phyloP scores from a whole-genome alignment of 2,329 filamentous ascomycete genomes.

The Decorospora gaudefroyi region DNA sequence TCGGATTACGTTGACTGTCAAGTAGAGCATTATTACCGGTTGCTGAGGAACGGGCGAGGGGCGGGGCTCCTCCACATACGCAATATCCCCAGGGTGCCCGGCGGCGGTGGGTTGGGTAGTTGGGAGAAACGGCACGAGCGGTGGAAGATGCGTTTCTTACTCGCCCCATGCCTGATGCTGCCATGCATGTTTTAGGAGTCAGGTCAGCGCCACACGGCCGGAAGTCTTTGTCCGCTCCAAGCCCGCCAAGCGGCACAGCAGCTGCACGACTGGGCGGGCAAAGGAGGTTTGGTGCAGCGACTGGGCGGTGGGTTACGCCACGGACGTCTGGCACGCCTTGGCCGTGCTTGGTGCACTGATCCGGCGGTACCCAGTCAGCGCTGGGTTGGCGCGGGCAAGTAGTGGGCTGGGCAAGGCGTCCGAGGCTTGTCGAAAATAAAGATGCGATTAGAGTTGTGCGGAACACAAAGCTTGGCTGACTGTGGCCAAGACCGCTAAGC shows the following conservation, averaged over 20 bases:
- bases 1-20: conserved; percentile 41
- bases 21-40: conserved; percentile 36
- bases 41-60: conserved; percentile 6
- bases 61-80: conserved; percentile 30
- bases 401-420: conserved; percentile 34
- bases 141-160: background rate
- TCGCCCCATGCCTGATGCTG: background rate
- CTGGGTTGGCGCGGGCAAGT: conserved; percentile 18
- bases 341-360: conserved; percentile 25
- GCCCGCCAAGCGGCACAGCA: conserved; percentile 8
- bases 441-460: conserved; percentile 43
- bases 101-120: conserved; percentile 7
- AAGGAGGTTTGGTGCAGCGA: conserved; percentile 15
- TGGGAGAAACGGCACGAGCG: background rate
- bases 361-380: no score
- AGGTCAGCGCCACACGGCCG: background rate
- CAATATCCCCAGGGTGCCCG: conserved; percentile 9
- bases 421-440: conserved; percentile 45
- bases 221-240: conserved; percentile 1
- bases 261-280: conserved; percentile 21
- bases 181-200: no score
- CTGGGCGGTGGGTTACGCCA: conserved; percentile 14
- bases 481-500: conserved; percentile 24
- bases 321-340: conserved; percentile 24
- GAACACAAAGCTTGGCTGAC: conserved; percentile 38